These are phyloP conservation scores for Colletotrichum sublineola DNA, from an alignment of 2,329 filamentous ascomycete species.

Conservation along the genomic window DNA sequence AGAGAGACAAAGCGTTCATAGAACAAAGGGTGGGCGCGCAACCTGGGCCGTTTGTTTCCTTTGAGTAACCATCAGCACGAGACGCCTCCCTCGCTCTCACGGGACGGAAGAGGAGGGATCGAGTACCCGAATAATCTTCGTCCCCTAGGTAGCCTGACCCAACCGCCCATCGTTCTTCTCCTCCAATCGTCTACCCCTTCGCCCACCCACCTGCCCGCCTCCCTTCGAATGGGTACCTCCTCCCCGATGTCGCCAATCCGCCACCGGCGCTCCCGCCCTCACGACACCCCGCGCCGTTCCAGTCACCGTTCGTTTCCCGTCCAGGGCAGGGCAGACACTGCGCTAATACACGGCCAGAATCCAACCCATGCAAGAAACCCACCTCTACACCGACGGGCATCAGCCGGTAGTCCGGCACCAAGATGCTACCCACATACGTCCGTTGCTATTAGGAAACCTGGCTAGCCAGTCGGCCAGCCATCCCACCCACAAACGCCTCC, in stretches of 20 bases:
- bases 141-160: background rate
- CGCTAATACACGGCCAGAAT: background rate
- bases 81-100: background rate
- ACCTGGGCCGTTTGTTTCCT: background rate
- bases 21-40: background rate
- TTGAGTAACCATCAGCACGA: background rate
- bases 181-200: no score
- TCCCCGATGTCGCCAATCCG: background rate
- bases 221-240: background rate
- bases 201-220: background rate
- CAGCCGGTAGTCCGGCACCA: background rate
- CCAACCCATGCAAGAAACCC: background rate
- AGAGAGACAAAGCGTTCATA: background rate
- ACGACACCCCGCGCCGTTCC: background rate
- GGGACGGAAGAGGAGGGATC: background rate
- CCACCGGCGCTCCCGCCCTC: background rate
- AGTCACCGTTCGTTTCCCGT: background rate
- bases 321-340: background rate
- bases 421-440: background rate
- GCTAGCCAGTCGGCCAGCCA: slow-evolving; percentile 1
- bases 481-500: background rate
- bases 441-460: background rate
- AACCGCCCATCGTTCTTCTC: background rate
- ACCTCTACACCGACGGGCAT: slow-evolving; percentile 9
- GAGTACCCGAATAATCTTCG: background rate